Base-by-base conservation (phyloP, 768 basidiomycete species). In the Pluteus cervinus region DNA sequence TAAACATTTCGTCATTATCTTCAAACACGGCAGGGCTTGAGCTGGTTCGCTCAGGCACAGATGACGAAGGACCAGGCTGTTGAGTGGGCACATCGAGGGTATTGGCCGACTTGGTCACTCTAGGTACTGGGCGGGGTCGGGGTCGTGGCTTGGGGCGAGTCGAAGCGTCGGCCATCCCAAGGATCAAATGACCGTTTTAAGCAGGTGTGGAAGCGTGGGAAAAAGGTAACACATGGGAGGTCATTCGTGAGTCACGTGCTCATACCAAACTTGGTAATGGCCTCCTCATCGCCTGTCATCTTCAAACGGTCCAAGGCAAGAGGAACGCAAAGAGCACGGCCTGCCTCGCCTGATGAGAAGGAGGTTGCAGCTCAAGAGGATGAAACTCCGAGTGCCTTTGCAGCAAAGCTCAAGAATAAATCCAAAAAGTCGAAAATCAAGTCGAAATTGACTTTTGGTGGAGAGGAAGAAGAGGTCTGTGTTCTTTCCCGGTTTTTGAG, bases 371-470 rank as follows among this genome's bases (percentile, higher is more conserved):
- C 62, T 24, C 55, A 52, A 3, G 59, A 37, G 20, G 64, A 58
- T 22, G 75, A 78, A 2, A 74, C 82, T 1, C 81, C 82, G 4
- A 78, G 69, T 38, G 70, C 69, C 0, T 55, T 85, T 25, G 79
- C 73, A 2, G 57, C 75, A 2, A 86, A 81, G 55, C 50, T 86
- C 41, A 90, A 82, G 68, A 80, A 71, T 47, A 84, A 82, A 51
- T 62, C 63, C 24, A 86, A 79, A 60, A 80, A 78, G 42, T 57
- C 73, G 12, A 79, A 76, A 51, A 68, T 75, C 25, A 81, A 80
- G 53, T 72, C 83, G 3, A 70, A 69, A 38, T 66, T 91, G 39
- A 90, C 87, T 54, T 91, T 91, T 58, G 87, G 86, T 5, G 83
- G 62, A 39, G 70, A 68, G 24, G 68, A 66, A 9, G 71, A 75